Base-by-base conservation (phyloP, 148 eudicot species). In the Limonium bicolor region DNA sequence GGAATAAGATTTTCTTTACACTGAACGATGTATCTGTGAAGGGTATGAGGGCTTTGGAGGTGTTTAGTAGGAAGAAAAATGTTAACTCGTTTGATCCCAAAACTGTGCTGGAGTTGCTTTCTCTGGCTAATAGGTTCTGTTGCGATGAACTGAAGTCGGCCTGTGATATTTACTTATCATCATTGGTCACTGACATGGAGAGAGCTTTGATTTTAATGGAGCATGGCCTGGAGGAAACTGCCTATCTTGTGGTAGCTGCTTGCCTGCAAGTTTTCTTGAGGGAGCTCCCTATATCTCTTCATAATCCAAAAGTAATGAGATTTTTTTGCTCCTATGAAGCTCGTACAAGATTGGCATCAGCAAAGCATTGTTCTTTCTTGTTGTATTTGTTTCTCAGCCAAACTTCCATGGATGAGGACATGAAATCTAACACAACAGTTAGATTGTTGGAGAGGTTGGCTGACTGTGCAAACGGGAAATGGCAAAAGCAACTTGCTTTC, bases 231-330 rank as follows among this genome's bases (percentile, higher is more conserved):
- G 95, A 85, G 58, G 93, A 85, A 56, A 71, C 72, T 24, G 69
- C 76, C 12, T 73, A 80, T 14, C 68, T 90, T 33, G 80, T 90
- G 48, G 95, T 82, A 13, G 87, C 85, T 23, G 73, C 99, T 6
- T 85, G 95, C 57, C 73, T 90, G 77, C 99, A 90, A 63, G 72
- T 80, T 17, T 74, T 90, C 62, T 58, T 90, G 20, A 90, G 73
- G 14, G 95, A 90, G 35, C 78, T 85, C 42, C 94, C 95, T 2
- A 72, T 71, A 38, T 68, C 71, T 61, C 62, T 90, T 36, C 36
- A 67, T 13, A 78, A 85, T 24, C 54, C 61, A 42, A 73, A 54
- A 55, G 81, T 78, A 36, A 74, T 78, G 57, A 64, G 75, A 51
- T 61, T 86, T 25, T 59, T 86, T 23, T 54, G 78, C 58, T 59